phyloP scores from a whole-genome alignment of 164 flowering plant genomes.

The Nymphaea colorata region DNA sequence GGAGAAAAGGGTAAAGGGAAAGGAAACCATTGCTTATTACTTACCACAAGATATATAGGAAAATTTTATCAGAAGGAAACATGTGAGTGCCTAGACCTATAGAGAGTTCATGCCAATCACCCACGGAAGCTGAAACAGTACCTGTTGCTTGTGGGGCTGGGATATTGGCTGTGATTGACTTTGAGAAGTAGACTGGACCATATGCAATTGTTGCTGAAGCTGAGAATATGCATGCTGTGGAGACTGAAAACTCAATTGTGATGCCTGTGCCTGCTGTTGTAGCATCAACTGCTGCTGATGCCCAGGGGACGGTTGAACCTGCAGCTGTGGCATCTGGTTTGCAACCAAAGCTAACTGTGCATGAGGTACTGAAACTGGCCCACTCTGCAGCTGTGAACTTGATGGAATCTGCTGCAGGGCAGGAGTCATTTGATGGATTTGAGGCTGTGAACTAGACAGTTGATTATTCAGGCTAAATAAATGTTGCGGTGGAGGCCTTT shows the following conservation, averaged over 20 bases:
- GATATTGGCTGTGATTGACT: conserved; percentile 25
- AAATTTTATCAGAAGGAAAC: not conserved
- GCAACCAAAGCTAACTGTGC: conserved; percentile 29
- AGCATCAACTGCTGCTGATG: conserved; percentile 69
- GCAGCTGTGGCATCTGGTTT: conserved; percentile 35
- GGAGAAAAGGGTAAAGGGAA: conserved; percentile 1
- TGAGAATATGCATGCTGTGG: conserved; percentile 88
- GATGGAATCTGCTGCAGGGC: conserved; percentile 24
- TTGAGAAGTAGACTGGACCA: conserved; percentile 46
- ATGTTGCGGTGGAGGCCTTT: conserved; percentile 32
- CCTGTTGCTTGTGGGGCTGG: conserved; percentile 61
- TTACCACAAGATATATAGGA: too few relatives aligned
- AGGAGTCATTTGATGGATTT: conserved; percentile 33
- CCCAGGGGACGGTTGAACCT: conserved; percentile 55
- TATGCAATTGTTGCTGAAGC: conserved; percentile 79
- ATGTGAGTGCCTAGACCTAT: not conserved
- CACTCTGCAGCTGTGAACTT: conserved; percentile 23
- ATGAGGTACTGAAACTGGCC: conserved; percentile 20
- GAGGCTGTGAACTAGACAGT: conserved; percentile 40
- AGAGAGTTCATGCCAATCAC: not conserved
- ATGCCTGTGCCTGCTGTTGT: conserved; percentile 63
- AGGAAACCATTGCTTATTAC: too few relatives aligned
- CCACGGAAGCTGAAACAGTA: conserved; percentile 9
- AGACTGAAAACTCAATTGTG: conserved; percentile 81
- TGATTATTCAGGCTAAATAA: conserved; percentile 33